Conservation (phyloP, 257 asterid species). For the Forsythia suspensa region DNA sequence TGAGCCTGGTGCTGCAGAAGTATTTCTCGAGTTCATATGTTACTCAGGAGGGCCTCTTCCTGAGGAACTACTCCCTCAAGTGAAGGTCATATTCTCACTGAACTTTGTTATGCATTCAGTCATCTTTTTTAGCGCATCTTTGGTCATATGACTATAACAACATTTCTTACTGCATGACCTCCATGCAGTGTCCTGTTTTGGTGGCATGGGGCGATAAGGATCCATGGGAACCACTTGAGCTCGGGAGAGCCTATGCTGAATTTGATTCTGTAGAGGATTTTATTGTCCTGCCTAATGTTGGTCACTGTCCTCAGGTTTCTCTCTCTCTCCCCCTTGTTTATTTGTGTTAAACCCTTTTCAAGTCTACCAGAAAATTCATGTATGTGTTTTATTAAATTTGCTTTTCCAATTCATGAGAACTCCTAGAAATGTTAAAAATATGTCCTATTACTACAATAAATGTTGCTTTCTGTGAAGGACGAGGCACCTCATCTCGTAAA, state of each 20-base stretch:
- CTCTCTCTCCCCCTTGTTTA: background rate
- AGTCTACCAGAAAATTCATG: background rate
- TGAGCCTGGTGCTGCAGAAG: conserved; percentile 89
- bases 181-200: conserved; percentile 77
- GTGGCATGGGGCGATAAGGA: conserved; percentile 98
- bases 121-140: conserved; percentile 2
- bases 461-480: conserved; percentile 42
- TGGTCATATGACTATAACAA: background rate
- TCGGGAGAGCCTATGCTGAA: conserved; percentile 67
- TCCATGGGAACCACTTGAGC: conserved; percentile 98
- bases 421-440: background rate
- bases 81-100: conserved; percentile 49
- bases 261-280: conserved; percentile 81
- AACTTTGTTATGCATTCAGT: background rate
- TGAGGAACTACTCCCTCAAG: conserved; percentile 87
- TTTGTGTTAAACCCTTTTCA: background rate
- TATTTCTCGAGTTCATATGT: conserved; percentile 96
- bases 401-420: background rate
- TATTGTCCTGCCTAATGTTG: conserved; percentile 78
- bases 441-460: background rate
- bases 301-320: conserved; percentile 97
- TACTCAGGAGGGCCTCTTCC: conserved; percentile 97
- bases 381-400: background rate
- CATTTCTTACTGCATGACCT: background rate
- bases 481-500: conserved; percentile 93